Evolutionary conservation across 2,329 filamentous ascomycete genomes (phyloP), one percentile per base, ranked within the genome.

Genomic region (Fusarium odoratissimum): DNA sequence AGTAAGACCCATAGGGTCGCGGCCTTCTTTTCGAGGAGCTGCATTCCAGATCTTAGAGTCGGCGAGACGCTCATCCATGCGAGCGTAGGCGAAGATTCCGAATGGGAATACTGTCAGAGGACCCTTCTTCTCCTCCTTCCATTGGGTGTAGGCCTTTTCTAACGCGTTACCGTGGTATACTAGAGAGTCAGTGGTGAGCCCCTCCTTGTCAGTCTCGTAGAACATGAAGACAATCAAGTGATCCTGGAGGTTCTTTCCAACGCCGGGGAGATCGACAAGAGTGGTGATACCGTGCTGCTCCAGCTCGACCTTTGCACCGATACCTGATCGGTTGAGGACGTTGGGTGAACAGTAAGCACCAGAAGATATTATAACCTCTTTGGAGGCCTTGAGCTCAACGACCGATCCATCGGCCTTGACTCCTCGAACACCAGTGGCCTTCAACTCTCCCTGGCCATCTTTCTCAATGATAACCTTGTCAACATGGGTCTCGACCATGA

Each of bases 1-100:
- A 0, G 85, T 86, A 21, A 91, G 80, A 23, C 87, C 88, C 90
- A 92, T 91, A 0, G 90, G 89, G 72, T 92, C 90, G 8, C 90
- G 87, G 8, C 87, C 87, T 31, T 83, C 78, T 40, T 81, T 59
- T 10, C 85, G 82, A 0, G 83, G 80, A 1, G 88, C 86, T 8
- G 83, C 80, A 6, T 83, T 83, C 90, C 90, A 92, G 11, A 89
- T 73, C 6, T 84, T 81, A 2, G 86, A 86, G 71, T 89, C 82
- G 49, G 84, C 80, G 2, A 92, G 84, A 11, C 89, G 87, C 13
- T 90, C 85, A 65, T 91, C 89, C 1, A 92, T 82, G n/a, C 90
- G 85, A 10, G 89, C 87, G 72, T 86, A 92, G 16, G 86, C 89
- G 58, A 91, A 91, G 16, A 85, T 84, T 44, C 90, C 90, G 58